Evolutionary conservation across 805 yeast genomes (phyloP), one percentile per base, ranked within the genome.

Genomic region (Cephaloascus albidus): DNA sequence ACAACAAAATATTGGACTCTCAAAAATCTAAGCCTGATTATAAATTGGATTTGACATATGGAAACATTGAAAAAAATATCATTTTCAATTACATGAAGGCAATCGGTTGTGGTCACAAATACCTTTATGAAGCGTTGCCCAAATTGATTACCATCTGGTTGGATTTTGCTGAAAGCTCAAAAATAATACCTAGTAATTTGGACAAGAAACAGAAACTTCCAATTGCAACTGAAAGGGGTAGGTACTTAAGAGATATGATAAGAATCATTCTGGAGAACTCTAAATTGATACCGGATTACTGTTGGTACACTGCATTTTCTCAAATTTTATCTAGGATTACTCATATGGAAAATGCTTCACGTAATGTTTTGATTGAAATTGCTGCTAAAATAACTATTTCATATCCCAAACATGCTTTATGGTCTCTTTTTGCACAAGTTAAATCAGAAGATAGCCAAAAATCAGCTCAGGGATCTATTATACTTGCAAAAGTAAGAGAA

Each of bases 101-200:
- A 0, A 67, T 85, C 19, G 68, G 70, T 8, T 64, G 68, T 33
- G 87, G 93, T 1, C 69, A 79, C 3, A 70, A 74, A 30, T 82
- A 78, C 51, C 72, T 85, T 2, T 78, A 78, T 52, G 97, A 93
- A 58, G 82, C 90, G 0, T 61, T 93, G 17, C 97, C 98, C 0
- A 88, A 87, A 50, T 74, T 86, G n/a, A 72, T 89, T 4, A 87
- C 96, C 0, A 71, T 85, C 6, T 93, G 98, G 98, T 63, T 93
- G 18, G 96, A 89, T 49, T 84, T 81, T 55, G 77, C 72, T 1
- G 68, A 65, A 28, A 55, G 51, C 35, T 58, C 57, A 38, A 44
- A 44, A 38, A 36, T 20, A 17, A 27, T 31, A 28, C 18, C 34
- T 19, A 35, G 15, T 30, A 35, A 70, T 3, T 54, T 60, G 4